These are phyloP conservation scores for Celoporthe dispersa DNA, from an alignment of 2,329 filamentous ascomycete species.

Conservation along the genomic window DNA sequence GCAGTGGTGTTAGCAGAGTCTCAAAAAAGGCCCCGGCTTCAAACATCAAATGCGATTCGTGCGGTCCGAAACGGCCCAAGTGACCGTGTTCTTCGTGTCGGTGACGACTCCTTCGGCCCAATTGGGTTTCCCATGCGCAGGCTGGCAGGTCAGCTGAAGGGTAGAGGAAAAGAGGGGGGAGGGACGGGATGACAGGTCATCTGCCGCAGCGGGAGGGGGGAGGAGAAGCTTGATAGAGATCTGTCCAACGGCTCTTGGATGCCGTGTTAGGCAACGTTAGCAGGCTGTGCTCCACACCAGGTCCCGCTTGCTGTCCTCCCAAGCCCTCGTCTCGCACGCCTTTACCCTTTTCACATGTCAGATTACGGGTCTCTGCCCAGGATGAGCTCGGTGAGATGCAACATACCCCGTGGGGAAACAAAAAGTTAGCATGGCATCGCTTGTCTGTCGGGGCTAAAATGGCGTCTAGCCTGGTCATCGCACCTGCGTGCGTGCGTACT, in stretches of 20 bases:
- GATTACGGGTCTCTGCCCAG: background rate
- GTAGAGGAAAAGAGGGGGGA: background rate
- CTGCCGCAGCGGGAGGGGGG: background rate
- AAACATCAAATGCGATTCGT: background rate
- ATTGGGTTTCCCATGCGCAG: background rate
- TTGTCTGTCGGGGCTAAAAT: background rate
- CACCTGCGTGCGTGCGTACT: too few relatives aligned
- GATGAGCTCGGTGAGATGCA: background rate
- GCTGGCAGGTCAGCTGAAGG: background rate
- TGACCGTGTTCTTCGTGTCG: background rate
- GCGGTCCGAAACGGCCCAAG: background rate
- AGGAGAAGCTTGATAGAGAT: background rate
- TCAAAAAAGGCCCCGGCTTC: background rate
- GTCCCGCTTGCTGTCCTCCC: background rate
- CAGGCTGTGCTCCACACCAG: background rate
- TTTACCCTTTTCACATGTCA: constrained; percentile 4
- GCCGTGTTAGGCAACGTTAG: background rate
- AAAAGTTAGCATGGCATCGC: background rate
- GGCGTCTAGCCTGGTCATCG: too few relatives aligned
- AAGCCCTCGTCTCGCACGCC: background rate
- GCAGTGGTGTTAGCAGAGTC: background rate
- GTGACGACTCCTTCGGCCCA: background rate
- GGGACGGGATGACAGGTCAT: background rate
- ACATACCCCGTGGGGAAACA: constrained; percentile 1
- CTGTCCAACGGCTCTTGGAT: background rate